Evolutionary conservation across 306 rosid genomes (phyloP), one percentile per base, ranked within the genome.

Genomic region (Bauhinia variegata): DNA sequence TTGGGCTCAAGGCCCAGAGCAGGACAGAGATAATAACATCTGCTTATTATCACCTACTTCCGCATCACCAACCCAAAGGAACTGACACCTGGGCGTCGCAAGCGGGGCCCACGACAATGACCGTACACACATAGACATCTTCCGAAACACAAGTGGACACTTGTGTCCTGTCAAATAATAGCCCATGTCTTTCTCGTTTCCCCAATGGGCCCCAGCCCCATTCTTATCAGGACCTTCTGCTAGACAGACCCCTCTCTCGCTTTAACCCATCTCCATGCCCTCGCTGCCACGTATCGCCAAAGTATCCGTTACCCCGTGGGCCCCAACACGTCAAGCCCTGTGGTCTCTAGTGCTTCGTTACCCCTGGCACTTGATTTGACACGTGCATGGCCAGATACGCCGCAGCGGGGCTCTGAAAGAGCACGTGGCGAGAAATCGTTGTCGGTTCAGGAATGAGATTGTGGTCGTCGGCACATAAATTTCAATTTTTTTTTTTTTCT

Each of bases 31-130:
- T 10, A 54, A 41, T 13, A 18, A 41, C 65, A 4, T 9, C 51
- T 9, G 17, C 65, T 19, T 48, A 48, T 15, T 2, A 15, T 8
- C 0, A 6, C 6, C 6, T 23, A 6, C 15, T 30, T 5, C 54
- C 28, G 8, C 23, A 3, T 48, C 54, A 5, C 4, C 8, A 4
- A 48, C 8, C 28, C 28, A 18, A 23, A 14, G 15, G 58, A 14
- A 13, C 63, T 32, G 72, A 73, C 78, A 71, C 15, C 15, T 8
- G 54, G 68, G 18, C 1, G 56, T 41, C 77, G 65, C 1, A 2
- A 19, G 64, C 86, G 65, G 54, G 78, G 78, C 4, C 78, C 78
- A 63, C 31, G 52, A 65, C 9, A 52, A n/a, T 5, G 83, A 74
- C 71, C 17, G 47, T 59, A 52, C 63, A 36, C 54, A 32, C 44